Evolutionary conservation across 2,329 filamentous ascomycete genomes (phyloP).

Genomic region (Claviceps cyperi): DNA sequence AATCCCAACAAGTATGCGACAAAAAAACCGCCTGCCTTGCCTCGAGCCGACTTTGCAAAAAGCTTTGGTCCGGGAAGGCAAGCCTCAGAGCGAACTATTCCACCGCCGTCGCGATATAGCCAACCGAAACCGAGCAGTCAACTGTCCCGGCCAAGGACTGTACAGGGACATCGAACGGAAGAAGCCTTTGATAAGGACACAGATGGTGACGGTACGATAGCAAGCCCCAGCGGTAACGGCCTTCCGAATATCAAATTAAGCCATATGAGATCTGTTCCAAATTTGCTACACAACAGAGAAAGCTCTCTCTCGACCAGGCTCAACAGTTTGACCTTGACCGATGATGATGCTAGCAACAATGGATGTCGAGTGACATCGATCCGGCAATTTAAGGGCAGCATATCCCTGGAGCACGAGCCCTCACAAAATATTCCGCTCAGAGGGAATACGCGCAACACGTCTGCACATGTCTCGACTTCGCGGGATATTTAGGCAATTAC

Average conservation of each 20-base stretch:
- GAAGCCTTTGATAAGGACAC: slow-evolving; percentile 22
- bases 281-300: slow-evolving; percentile 23
- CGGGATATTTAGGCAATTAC: slow-evolving; percentile 18
- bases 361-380: slow-evolving; percentile 34
- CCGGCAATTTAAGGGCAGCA: slow-evolving; percentile 11
- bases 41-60: slow-evolving; percentile 36
- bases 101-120: slow-evolving; percentile 34
- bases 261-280: slow-evolving; percentile 14
- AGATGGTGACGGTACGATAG: slow-evolving; percentile 22
- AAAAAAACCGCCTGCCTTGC: slow-evolving; percentile 8
- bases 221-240: slow-evolving; percentile 6
- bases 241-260: slow-evolving; percentile 12
- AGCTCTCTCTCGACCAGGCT: slow-evolving; percentile 28
- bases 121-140: slow-evolving; percentile 29
- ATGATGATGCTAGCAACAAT: slow-evolving; percentile 10
- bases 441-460: slow-evolving; percentile 5
- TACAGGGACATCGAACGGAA: slow-evolving; percentile 26
- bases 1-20: slow-evolving; percentile 26
- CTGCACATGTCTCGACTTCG: slow-evolving; percentile 7
- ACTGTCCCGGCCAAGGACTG: slow-evolving; percentile 22
- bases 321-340: slow-evolving; percentile 24
- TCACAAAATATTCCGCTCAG: slow-evolving; percentile 9
- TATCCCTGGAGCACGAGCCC: slow-evolving; percentile 10
- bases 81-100: slow-evolving; percentile 33
- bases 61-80: slow-evolving; percentile 43